Evolutionary conservation across 345 rosid species (phyloP).

Genomic region (Durio zibethinus): DNA sequence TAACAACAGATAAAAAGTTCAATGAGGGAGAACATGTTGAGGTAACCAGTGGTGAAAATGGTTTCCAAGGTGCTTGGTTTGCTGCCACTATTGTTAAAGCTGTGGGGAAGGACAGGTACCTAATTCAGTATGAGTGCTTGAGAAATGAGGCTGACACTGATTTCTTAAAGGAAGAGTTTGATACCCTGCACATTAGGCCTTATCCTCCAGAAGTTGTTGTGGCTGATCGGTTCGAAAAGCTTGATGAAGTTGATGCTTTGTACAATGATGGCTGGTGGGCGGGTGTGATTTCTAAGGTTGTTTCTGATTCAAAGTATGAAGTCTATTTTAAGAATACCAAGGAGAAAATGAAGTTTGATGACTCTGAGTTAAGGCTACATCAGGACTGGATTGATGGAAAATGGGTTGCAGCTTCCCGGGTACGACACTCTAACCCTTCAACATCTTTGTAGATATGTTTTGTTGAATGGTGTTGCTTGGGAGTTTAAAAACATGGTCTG

Average conservation of each 20-base stretch:
- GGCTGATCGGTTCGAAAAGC: constrained; percentile 39
- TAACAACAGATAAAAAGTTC: constrained; percentile 12
- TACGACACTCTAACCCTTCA: constrained; percentile 16
- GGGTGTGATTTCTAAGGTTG: constrained; percentile 57
- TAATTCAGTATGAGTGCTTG: constrained; percentile 54
- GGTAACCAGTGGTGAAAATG: constrained; percentile 80
- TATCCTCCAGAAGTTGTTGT: constrained; percentile 44
- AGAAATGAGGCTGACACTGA: constrained; percentile 67
- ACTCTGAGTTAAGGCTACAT: constrained; percentile 61
- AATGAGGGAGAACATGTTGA: constrained; percentile 45
- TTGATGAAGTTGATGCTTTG: constrained; percentile 74
- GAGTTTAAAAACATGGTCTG: background rate
- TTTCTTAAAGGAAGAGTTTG: constrained; percentile 61
- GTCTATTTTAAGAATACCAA: constrained; percentile 48
- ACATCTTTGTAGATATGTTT: background rate
- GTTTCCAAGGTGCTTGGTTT: constrained; percentile 87
- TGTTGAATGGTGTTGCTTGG: background rate
- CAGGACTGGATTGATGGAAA: constrained; percentile 77
- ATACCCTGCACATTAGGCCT: constrained; percentile 58
- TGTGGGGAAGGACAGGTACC: constrained; percentile 44
- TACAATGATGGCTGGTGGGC: constrained; percentile 93
- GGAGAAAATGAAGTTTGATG: constrained; percentile 53
- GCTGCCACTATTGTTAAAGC: constrained; percentile 50
- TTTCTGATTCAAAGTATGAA: constrained; percentile 37
- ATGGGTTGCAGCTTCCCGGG: constrained; percentile 56